Evolutionary conservation across 805 yeast species (phyloP), one percentile per base, ranked within the genome.

Genomic region (Wickerhamomyces queroliae): DNA sequence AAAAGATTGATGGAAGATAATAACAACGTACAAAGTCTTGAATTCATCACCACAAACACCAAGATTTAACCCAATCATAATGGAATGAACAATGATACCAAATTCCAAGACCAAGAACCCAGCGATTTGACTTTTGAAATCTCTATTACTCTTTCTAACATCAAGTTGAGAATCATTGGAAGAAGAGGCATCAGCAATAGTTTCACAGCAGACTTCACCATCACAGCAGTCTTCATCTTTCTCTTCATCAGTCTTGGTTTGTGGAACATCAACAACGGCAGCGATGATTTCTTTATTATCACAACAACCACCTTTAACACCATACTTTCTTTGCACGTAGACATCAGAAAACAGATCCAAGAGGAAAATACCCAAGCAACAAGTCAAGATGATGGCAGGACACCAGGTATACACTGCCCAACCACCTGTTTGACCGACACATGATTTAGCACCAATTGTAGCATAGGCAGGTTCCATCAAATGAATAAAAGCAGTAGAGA

Each of bases 401-500:
- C 67, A 61, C 69, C 72, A 72, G 4, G 75, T 53, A 47, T 72
- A 72, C 24, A 41, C 49, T 3, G 63, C 58, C 76, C 76, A 72
- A 42, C 61, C 39, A 7, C 72, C 73, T 13, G 69, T 62, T 52
- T 44, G 43, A 13, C 69, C 73, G 9, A 68, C 70, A 51, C 74
- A 68, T 5, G 64, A 23, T 23, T n/a, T n/a, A n/a, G n/a, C 56
- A 25, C 59, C 59, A 33, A 56, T 55, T 23, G 44, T 51, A 2
- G 36, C 46, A 30, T 53, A 52, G n/a, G 81, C 83, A 3, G 81
- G 81, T 39, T 69, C 67, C 50, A 81, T 62, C 41, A 81, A 59
- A 61, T 83, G 91, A 42, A 83, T 72, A 49, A 80, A 83, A 0
- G 88, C 86, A 7, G 91, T 83, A 10, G 90, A 83, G 4, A 83